Evolutionary conservation across 345 rosid species (phyloP), one percentile per base, ranked within the genome.

Genomic region (Noccaea bulbosa): DNA sequence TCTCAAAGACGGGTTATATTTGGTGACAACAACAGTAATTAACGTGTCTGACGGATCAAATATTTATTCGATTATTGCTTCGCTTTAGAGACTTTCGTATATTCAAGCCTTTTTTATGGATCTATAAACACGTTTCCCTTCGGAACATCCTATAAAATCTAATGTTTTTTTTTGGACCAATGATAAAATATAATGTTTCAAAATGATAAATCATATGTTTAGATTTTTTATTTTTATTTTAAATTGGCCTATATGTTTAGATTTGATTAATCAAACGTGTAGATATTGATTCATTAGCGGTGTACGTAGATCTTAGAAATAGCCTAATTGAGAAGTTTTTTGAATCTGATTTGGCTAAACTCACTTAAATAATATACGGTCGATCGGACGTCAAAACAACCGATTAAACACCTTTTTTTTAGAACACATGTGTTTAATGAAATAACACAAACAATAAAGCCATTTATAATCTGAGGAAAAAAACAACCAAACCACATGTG

Each of bases 231-330:
- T 20, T 20, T 20, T 20, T 20, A 1, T 20, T 20, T 20, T 20
- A 20, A 20, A 20, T 2, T 20, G 22, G 22, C 22, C 22, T 20
- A 20, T 20, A 20, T 20, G 22, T 20, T 20, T 20, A 20, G 22
- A 20, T 20, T 20, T 20, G 22, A 20, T 20, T 20, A 47, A 47
- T 49, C 51, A 45, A 46, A 24, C 65, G 65, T 54, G 43, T 44
- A 43, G 55, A 62, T 34, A 14, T 71, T n/a, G 44, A 43, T 52
- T 14, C 53, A 5, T n/a, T 37, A 38, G 30, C 30, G 51, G 65
- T 56, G 43, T 38, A 27, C 30, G 17, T 72, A 30, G 66, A 65
- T 73, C 53, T 73, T 11, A 58, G n/a, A 40, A 66, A 56, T 17
- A 16, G 11, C 10, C 27, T 47, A 4, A 4, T 40, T 50, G 68